Base-by-base conservation (phyloP, 345 rosid genomes). In the Eucalyptus erythrocorys region DNA sequence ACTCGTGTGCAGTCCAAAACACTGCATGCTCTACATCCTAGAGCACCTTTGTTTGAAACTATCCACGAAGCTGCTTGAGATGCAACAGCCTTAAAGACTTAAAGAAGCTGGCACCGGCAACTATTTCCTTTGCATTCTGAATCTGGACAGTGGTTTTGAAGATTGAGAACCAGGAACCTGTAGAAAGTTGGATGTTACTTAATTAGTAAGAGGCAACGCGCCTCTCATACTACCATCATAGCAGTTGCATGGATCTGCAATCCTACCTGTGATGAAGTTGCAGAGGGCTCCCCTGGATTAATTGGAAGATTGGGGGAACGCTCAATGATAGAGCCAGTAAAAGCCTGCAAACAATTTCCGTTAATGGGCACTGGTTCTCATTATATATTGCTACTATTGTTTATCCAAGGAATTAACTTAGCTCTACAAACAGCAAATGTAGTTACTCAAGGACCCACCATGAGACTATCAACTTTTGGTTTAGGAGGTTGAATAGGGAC, bases 91-190 rank as follows among this genome's bases (percentile, higher is more conserved):
- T 53, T 53, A 37, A 80, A 45, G 43, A 81, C 37, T 53, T 53
- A 37, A 80, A 45, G 50, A 32, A 51, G 64, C 45, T 6, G 59
- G 59, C 30, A 14, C 8, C 22, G 8, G 22, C 79, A 81, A 66
- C 94, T 97, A 95, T 85, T 89, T 93, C 90, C 98, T 94, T 88
- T 91, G 95, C 93, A 94, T 91, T 93, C 93, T 96, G 93, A 96
- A 97, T 93, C 97, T 95, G 87, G 99, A 97, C 87, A 95, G 90
- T 13, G 95, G 98, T 91, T 92, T 96, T 24, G 97, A 92, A 86
- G 97, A 94, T 88, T 95, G 94, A 49, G 94, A 89, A 88, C 61
- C 87, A 55, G 94, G 89, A 86, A 90, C 87, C 98, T 95, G 94
- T 91, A 87, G 88, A 59, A 66, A 91, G 86, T 86, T 90, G 88